Percentiles rank a stretch among this genome's conserved stretches.
Evolutionary conservation across 2,329 filamentous ascomycete species (phyloP).

Genomic region (Talaromyces sp.): DNA sequence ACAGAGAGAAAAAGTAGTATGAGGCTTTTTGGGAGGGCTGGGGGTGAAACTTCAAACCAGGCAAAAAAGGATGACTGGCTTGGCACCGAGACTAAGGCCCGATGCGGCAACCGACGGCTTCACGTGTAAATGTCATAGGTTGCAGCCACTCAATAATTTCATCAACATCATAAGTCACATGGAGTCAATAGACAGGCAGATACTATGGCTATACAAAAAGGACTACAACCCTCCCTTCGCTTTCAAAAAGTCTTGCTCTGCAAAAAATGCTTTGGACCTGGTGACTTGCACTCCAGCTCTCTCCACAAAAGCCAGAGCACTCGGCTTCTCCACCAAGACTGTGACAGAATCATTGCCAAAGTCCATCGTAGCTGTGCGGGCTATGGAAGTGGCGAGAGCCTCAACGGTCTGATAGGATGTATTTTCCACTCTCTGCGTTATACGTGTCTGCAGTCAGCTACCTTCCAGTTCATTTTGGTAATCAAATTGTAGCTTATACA

Average conservation of each 20-base stretch:
- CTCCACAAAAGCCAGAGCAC: constrained; percentile 46
- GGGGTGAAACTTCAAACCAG: background rate
- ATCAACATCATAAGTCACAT: too few species aligned
- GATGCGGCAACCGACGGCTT: constrained; percentile 3
- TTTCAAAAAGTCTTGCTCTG: constrained; percentile 18
- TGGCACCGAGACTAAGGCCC: constrained; percentile 6
- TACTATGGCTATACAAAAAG: background rate
- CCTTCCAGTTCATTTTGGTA: background rate
- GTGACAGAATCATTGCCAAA: constrained; percentile 44
- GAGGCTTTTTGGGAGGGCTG: background rate
- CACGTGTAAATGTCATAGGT: constrained; percentile 12
- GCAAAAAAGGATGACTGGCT: background rate
- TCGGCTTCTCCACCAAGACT: constrained; percentile 47
- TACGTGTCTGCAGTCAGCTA: constrained; percentile 13
- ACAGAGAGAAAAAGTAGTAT: background rate
- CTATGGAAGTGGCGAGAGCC: constrained; percentile 46
- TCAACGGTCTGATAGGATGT: constrained; percentile 49
- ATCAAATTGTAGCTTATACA: background rate
- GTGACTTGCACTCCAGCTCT: constrained; percentile 47
- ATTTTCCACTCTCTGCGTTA: constrained; percentile 39
- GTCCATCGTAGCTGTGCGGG: constrained; percentile 42
- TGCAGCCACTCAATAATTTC: background rate
- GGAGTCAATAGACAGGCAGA: too few species aligned
- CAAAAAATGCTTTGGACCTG: constrained; percentile 42
- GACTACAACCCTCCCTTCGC: constrained; percentile 6